phyloP scores from a whole-genome alignment of 2,329 filamentous ascomycete genomes.

The Cordyceps fumosorosea region DNA sequence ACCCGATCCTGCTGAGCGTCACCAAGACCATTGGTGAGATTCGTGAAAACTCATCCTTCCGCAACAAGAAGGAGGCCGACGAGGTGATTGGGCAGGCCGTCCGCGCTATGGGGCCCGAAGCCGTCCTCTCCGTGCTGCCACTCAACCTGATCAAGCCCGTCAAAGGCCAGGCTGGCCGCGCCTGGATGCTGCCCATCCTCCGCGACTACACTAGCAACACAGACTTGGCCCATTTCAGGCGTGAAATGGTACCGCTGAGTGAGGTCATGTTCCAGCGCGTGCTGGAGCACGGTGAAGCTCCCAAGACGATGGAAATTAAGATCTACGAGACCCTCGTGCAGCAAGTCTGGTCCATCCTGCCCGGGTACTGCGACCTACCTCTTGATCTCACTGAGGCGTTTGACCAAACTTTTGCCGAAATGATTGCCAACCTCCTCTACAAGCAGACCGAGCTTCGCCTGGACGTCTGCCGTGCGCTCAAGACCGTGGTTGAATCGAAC shows the following conservation, averaged over 20 bases:
- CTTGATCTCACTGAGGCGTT: constrained; percentile 71
- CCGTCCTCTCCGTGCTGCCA: constrained; percentile 74
- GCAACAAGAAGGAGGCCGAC: constrained; percentile 91
- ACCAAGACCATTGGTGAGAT: constrained; percentile 79
- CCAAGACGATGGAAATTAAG: constrained; percentile 94
- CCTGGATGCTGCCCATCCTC: constrained; percentile 90
- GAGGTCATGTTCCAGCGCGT: constrained; percentile 85
- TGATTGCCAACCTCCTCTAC: constrained; percentile 86
- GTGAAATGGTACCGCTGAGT: constrained; percentile 82
- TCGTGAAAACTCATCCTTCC: constrained; percentile 79
- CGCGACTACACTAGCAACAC: constrained; percentile 89
- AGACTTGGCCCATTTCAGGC: constrained; percentile 74
- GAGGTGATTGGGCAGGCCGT: constrained; percentile 83
- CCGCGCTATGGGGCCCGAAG: constrained; percentile 76
- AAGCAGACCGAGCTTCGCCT: constrained; percentile 81
- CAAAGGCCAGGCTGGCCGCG: constrained; percentile 73
- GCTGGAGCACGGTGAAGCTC: constrained; percentile 69
- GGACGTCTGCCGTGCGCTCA: constrained; percentile 80
- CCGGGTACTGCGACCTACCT: constrained; percentile 90
- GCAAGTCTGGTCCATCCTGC: constrained; percentile 89
- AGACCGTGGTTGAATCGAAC: constrained; percentile 86
- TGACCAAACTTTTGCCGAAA: constrained; percentile 82
- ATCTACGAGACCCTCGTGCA: constrained; percentile 95
- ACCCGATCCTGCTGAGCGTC: constrained; percentile 69
- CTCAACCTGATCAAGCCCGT: constrained; percentile 76